These are phyloP conservation scores for Aspergillus taichungensis DNA, from an alignment of 495 filamentous ascomycete genomes.

Conservation along the genomic window DNA sequence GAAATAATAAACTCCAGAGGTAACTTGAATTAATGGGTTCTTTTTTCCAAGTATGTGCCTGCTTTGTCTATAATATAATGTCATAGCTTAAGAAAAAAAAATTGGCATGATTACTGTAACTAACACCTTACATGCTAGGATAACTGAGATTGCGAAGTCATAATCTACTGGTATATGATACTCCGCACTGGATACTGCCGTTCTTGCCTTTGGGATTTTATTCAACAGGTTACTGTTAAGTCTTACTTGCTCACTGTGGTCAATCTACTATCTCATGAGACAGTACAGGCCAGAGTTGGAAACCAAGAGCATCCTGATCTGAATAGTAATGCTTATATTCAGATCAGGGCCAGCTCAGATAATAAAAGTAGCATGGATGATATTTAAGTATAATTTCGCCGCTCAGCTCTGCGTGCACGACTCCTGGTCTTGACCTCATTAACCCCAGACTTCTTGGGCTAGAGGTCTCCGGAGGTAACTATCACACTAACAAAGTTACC, in stretches of 20 bases:
- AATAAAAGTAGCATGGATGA: neutral
- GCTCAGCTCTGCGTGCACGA: neutral
- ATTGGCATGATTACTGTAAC: no score
- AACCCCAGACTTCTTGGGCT: conserved; percentile 3
- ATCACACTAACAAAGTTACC: neutral
- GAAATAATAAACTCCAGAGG: neutral
- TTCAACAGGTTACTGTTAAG: no score
- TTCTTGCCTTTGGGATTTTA: no score
- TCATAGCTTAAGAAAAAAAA: no score
- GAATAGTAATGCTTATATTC: neutral
- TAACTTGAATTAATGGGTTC: no score
- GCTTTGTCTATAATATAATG: no score
- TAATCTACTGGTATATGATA: no score
- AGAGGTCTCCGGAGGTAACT: neutral
- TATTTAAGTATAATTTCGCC: neutral
- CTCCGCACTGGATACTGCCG: no score
- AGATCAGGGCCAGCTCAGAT: neutral
- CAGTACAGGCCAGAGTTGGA: neutral
- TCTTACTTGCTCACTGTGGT: neutral
- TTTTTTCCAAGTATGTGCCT: no score
- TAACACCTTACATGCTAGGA: no score
- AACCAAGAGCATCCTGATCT: neutral
- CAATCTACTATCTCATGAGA: neutral
- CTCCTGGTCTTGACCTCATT: conserved; percentile 5
- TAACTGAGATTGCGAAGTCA: no score